Percentiles rank a stretch among this genome's conserved stretches.
Conservation (phyloP, 225 moss, liverwort and hornwort genomes). For the Rhytidiadelphus loreus region DNA sequence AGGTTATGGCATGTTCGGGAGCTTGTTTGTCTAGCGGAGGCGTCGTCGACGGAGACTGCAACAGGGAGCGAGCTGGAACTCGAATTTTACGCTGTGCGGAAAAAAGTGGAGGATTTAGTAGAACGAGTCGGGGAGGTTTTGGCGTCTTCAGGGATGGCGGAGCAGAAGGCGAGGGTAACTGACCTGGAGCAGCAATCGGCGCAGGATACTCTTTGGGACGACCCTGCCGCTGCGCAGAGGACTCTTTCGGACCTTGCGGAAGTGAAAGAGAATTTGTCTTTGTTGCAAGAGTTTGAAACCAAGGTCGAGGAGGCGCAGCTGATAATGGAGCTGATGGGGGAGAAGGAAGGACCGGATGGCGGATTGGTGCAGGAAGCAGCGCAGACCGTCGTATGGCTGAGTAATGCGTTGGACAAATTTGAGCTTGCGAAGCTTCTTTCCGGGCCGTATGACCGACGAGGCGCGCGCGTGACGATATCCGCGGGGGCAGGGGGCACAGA, state of each 20-base stretch:
- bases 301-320: slow-evolving; percentile 84
- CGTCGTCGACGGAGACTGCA: slow-evolving; percentile 18
- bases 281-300: slow-evolving; percentile 59
- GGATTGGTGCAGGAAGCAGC: slow-evolving; percentile 72
- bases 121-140: slow-evolving; percentile 55
- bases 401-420: slow-evolving; percentile 61
- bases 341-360: slow-evolving; percentile 59
- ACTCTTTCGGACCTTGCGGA: slow-evolving; percentile 62
- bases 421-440: slow-evolving; percentile 88
- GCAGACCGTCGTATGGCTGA: slow-evolving; percentile 62
- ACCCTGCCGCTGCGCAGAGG: slow-evolving; percentile 67
- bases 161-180: slow-evolving; percentile 49
- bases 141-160: slow-evolving; percentile 63
- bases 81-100: slow-evolving; percentile 71
- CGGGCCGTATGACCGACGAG: slow-evolving; percentile 76
- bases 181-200: slow-evolving; percentile 73
- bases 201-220: slow-evolving; percentile 77
- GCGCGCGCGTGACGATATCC: slow-evolving; percentile 81
- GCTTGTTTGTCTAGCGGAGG: slow-evolving; percentile 3
- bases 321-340: slow-evolving; percentile 77
- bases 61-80: slow-evolving; percentile 45
- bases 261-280: slow-evolving; percentile 50
- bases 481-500: slow-evolving; percentile 98
- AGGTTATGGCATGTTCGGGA: neutral
- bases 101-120: slow-evolving; percentile 54